Percentiles rank a stretch among this genome's conserved stretches.
phyloP scores from a whole-genome alignment of 306 rosid species.

The Begonia fuchsioides region DNA sequence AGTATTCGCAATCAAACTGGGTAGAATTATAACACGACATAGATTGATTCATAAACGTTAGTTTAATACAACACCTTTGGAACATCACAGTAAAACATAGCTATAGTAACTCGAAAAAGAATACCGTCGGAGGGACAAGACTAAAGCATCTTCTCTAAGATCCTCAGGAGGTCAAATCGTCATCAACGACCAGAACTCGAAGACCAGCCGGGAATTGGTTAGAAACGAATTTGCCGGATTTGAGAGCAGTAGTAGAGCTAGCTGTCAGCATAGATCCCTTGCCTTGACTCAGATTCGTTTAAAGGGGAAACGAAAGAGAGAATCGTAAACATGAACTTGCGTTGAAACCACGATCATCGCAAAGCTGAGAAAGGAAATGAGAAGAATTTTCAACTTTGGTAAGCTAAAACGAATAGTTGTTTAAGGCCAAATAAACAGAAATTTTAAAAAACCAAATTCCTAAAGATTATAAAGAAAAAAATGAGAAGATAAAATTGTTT shows the following conservation, averaged over 20 bases:
- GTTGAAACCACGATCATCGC: conserved; percentile 20
- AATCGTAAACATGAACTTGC: not conserved
- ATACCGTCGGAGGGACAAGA: conserved; percentile 66
- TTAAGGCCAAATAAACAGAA: no score
- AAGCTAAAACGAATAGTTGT: not conserved
- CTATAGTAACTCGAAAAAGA: not conserved
- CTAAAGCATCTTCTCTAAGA: conserved; percentile 79
- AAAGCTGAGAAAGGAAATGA: conserved; percentile 8
- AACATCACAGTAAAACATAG: no score
- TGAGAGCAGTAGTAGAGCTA: conserved; percentile 26
- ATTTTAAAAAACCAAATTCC: no score
- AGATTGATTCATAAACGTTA: no score
- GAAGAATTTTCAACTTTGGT: not conserved
- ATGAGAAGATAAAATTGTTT: no score
- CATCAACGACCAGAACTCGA: conserved; percentile 75
- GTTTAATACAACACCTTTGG: no score
- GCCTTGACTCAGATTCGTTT: conserved; percentile 50
- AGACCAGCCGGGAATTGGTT: conserved; percentile 82
- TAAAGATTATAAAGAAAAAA: no score
- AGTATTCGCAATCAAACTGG: no score
- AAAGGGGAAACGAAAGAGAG: conserved; percentile 3
- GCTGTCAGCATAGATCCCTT: conserved; percentile 54
- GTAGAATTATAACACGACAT: no score
- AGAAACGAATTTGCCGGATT: conserved; percentile 38
- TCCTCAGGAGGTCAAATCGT: conserved; percentile 80